Conservation (phyloP, 306 rosid genomes). For the Dryas alaskensis region DNA sequence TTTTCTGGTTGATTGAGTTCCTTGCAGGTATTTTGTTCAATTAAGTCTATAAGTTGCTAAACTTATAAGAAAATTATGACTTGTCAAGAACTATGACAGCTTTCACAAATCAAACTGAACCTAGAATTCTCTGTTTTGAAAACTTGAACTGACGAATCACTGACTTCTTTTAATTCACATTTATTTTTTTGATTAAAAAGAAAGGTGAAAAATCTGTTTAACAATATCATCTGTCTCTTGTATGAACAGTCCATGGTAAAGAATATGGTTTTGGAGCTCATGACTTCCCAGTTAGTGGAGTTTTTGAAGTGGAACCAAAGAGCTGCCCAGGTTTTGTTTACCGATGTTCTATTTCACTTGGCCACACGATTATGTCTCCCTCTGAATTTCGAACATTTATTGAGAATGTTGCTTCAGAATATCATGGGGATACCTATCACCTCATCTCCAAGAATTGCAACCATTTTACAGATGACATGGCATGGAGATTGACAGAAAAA, state of each 20-base stretch:
- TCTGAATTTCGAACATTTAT: constrained; percentile 68
- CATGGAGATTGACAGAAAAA: constrained; percentile 63
- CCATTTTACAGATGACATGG: constrained; percentile 83
- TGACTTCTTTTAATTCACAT: constrained; percentile 1
- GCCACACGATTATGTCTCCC: constrained; percentile 46
- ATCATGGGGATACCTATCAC: constrained; percentile 94
- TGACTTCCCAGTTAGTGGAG: constrained; percentile 88
- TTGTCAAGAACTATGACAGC: background rate
- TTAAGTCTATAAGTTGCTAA: background rate
- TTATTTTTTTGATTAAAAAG: background rate
- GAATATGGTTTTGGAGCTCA: constrained; percentile 98
- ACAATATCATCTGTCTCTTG: constrained; percentile 6
- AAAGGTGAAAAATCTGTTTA: constrained; percentile 7
- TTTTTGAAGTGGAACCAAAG: constrained; percentile 93
- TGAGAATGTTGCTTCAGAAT: constrained; percentile 73
- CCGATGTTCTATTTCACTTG: constrained; percentile 70
- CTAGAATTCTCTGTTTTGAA: background rate
- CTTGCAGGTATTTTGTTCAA: background rate
- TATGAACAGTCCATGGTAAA: constrained; percentile 73
- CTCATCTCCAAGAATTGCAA: constrained; percentile 95
- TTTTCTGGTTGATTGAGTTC: constrained; percentile 7
- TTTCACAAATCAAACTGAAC: background rate
- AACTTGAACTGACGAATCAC: background rate
- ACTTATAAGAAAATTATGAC: background rate
- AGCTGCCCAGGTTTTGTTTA: constrained; percentile 84